Conservation (phyloP, 2,329 filamentous ascomycete species). For the Periglandula ipomoeae region DNA sequence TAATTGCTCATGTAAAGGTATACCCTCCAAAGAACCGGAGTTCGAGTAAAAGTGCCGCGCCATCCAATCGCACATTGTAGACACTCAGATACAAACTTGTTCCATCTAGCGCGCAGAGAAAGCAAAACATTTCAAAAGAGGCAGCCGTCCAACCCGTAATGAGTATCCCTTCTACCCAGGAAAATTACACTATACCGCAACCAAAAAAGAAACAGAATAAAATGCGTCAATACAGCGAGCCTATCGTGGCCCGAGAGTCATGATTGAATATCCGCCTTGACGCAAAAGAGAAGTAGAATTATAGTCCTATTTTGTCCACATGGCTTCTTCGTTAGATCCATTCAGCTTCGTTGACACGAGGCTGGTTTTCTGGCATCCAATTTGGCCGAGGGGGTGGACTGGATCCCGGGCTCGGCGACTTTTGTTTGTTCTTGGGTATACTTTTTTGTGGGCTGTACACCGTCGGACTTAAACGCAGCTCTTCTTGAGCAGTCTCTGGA, state of each 20-base stretch:
- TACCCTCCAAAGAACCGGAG: no score
- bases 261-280: not conserved
- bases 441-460: slow-evolving; percentile 37
- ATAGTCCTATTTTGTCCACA: slow-evolving; percentile 3
- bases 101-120: no score
- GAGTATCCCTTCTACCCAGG: no score
- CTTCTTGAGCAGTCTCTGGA: slow-evolving; percentile 8
- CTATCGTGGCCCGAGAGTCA: no score
- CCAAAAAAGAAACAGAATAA: no score
- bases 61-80: no score
- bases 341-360: slow-evolving; percentile 7
- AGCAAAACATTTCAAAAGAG: no score
- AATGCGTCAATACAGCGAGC: no score
- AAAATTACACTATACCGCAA: no score
- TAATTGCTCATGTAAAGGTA: not conserved
- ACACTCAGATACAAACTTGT: no score
- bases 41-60: no score
- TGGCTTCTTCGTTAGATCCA: slow-evolving; percentile 11
- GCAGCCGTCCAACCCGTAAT: no score
- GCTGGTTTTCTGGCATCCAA: not conserved
- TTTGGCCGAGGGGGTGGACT: not conserved
- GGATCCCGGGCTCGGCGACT: not conserved
- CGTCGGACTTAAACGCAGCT: slow-evolving; percentile 38
- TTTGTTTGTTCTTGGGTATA: not conserved
- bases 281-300: not conserved